Conservation (phyloP, 2,329 filamentous ascomycete species). For the Simplicillium sp. region DNA sequence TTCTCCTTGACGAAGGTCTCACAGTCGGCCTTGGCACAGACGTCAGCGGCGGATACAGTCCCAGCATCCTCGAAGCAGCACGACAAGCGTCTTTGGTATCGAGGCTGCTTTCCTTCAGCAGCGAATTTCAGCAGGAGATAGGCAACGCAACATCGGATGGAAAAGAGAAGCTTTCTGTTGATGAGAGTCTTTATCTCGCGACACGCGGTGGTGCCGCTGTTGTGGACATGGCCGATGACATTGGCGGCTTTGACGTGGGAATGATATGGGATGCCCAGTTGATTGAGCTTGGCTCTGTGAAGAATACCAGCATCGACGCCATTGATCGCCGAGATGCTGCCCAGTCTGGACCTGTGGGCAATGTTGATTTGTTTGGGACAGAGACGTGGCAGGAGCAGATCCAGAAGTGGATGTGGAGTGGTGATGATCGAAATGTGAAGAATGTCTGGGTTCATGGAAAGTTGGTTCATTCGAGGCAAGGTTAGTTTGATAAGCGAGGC, state of each 20-base stretch:
- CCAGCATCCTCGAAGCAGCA: conserved; percentile 64
- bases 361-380: conserved; percentile 75
- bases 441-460: too few species aligned
- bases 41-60: conserved; percentile 69
- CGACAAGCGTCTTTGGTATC: conserved; percentile 66
- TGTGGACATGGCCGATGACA: conserved; percentile 54
- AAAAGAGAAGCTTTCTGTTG: conserved; percentile 52
- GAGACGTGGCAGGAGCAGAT: conserved; percentile 70
- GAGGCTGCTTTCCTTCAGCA: conserved; percentile 49
- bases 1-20: conserved; percentile 58
- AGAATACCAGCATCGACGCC: conserved; percentile 22
- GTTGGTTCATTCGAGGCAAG: too few species aligned
- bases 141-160: conserved; percentile 17
- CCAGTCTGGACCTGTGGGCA: conserved; percentile 30
- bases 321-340: conserved; percentile 7
- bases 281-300: conserved; percentile 47
- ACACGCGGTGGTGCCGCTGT: conserved; percentile 72
- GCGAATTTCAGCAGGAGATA: conserved; percentile 22
- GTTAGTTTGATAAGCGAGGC: too few species aligned
- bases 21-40: conserved; percentile 76
- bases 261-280: conserved; percentile 82
- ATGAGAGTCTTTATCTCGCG: conserved; percentile 70
- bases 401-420: conserved; percentile 48
- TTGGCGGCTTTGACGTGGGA: conserved; percentile 73
- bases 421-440: too few species aligned